phyloP scores from a whole-genome alignment of 768 basidiomycete species.

The Tricholoma saponaceum region DNA sequence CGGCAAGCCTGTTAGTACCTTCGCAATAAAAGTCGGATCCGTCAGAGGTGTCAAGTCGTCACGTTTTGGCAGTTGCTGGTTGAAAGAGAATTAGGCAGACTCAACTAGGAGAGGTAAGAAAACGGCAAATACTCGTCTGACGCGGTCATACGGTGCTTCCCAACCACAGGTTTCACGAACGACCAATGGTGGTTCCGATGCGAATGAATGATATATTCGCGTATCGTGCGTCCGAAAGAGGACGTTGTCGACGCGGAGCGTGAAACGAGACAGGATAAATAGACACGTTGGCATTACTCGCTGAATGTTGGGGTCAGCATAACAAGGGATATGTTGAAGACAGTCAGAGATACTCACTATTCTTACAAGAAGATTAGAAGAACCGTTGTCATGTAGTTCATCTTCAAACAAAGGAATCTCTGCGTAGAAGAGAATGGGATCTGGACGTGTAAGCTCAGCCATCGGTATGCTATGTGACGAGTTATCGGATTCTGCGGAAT shows the following conservation, averaged over 20 bases:
- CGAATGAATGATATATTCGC: conserved; percentile 83
- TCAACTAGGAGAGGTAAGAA: not conserved
- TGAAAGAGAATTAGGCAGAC: not conserved
- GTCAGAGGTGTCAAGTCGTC: conserved; percentile 88
- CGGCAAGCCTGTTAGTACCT: conserved; percentile 62
- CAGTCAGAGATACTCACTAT: conserved; percentile 61
- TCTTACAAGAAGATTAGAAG: conserved; percentile 77
- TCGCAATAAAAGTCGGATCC: conserved; percentile 78
- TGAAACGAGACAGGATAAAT: conserved; percentile 87
- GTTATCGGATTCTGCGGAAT: conserved; percentile 52
- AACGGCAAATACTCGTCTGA: conserved; percentile 56
- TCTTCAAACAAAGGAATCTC: conserved; percentile 95
- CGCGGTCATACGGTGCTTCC: conserved; percentile 83
- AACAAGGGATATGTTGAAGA: not conserved
- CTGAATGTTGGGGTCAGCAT: conserved; percentile 34
- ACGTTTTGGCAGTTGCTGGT: conserved; percentile 61
- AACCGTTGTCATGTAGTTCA: conserved; percentile 95
- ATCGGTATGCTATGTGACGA: conserved; percentile 70
- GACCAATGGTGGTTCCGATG: conserved; percentile 52
- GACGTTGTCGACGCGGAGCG: conserved; percentile 92
- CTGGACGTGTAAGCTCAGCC: conserved; percentile 78
- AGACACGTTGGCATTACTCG: conserved; percentile 96
- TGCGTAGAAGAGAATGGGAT: conserved; percentile 98
- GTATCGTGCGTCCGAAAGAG: conserved; percentile 90
- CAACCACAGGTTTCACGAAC: conserved; percentile 84